Conservation (phyloP, 2,329 filamentous ascomycete species). For the Albifimbria verrucaria region DNA sequence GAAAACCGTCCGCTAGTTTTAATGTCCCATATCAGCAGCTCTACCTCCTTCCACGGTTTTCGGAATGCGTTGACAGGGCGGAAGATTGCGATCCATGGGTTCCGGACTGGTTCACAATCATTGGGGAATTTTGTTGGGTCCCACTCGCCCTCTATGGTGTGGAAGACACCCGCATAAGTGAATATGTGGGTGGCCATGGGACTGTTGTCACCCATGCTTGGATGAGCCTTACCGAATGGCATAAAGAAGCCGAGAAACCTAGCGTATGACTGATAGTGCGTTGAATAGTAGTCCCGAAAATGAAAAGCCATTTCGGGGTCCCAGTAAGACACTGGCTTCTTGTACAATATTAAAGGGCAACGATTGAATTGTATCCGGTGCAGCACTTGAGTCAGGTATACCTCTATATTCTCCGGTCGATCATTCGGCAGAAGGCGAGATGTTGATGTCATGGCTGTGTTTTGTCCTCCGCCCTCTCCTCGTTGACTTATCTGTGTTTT, state of each 20-base stretch:
- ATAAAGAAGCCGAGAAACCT: conserved; percentile 20
- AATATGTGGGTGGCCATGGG: neutral
- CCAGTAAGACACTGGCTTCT: conserved; percentile 39
- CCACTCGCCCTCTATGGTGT: conserved; percentile 41
- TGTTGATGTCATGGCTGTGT: neutral
- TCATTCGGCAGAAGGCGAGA: conserved; percentile 7
- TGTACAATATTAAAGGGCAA: conserved; percentile 29
- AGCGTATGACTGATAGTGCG: conserved; percentile 14
- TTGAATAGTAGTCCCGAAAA: conserved; percentile 14
- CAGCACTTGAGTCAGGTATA: conserved; percentile 9
- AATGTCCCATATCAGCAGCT: conserved; percentile 55
- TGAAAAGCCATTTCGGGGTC: conserved; percentile 18
- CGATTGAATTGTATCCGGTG: neutral
- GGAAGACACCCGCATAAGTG: conserved; percentile 41
- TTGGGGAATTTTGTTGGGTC: conserved; percentile 17
- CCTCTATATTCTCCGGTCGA: conserved; percentile 6
- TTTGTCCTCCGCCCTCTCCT: neutral
- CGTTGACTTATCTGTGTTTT: too few relatives aligned
- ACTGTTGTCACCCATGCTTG: conserved; percentile 14
- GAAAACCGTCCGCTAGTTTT: conserved; percentile 22
- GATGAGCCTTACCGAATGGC: neutral
- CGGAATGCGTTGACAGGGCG: conserved; percentile 38
- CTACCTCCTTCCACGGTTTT: conserved; percentile 28
- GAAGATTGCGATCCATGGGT: conserved; percentile 50
- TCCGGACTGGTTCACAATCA: conserved; percentile 23